Percentiles rank a stretch among this genome's conserved stretches.
phyloP scores from a whole-genome alignment of 495 filamentous ascomycete species.

The Glutinoglossum americanum region DNA sequence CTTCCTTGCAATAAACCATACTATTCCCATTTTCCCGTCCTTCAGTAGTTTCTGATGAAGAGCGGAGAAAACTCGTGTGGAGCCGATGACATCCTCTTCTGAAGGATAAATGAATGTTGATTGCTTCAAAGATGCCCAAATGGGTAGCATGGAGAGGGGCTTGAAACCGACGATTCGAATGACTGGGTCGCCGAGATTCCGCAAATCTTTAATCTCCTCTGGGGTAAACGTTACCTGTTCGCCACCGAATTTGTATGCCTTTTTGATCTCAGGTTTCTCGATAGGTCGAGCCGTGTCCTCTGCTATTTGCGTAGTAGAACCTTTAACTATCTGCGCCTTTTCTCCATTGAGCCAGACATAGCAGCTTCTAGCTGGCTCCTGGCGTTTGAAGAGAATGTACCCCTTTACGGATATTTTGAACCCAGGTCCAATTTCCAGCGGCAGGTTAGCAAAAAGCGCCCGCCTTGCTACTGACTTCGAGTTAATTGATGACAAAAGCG shows the following conservation, averaged over 20 bases:
- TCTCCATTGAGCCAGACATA: conserved; percentile 77
- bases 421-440: conserved; percentile 67
- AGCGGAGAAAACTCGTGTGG: conserved; percentile 78
- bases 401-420: conserved; percentile 80
- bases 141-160: conserved; percentile 44
- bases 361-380: conserved; percentile 54
- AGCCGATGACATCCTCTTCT: conserved; percentile 74
- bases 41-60: conserved; percentile 69
- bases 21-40: conserved; percentile 56
- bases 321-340: conserved; percentile 54
- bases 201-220: conserved; percentile 58
- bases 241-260: conserved; percentile 90
- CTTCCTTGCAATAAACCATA: conserved; percentile 70
- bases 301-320: conserved; percentile 46
- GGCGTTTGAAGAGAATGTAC: conserved; percentile 69
- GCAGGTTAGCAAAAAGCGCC: conserved; percentile 63
- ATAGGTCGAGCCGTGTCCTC: conserved; percentile 53
- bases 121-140: conserved; percentile 72
- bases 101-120: conserved; percentile 88
- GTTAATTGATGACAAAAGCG: conserved; percentile 73
- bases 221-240: conserved; percentile 68
- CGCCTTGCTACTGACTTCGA: conserved; percentile 77
- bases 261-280: conserved; percentile 64
- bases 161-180: conserved; percentile 94
- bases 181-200: conserved; percentile 56